phyloP scores from a whole-genome alignment of 176 grass and related monocot genomes.

The Metroxylon sagu region DNA sequence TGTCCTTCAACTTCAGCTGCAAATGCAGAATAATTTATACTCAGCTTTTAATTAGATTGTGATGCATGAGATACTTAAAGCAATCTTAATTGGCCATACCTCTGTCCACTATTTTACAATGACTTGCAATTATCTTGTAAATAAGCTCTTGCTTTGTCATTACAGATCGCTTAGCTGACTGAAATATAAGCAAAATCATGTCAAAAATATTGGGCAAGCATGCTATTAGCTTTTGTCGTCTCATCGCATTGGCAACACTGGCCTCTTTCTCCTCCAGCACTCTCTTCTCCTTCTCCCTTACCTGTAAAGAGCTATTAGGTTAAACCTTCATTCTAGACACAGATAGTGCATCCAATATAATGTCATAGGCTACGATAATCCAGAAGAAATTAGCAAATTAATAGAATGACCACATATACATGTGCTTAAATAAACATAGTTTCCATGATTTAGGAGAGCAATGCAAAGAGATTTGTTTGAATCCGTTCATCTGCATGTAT shows the following conservation, averaged over 20 bases:
- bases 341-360: not conserved
- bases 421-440: no score
- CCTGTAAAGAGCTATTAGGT: conserved; percentile 28
- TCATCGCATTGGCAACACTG: conserved; percentile 36
- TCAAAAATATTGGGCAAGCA: conserved; percentile 57
- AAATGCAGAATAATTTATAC: not conserved
- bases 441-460: no score
- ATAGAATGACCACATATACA: no score
- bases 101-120: conserved; percentile 55
- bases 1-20: conserved; percentile 75
- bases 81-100: conserved; percentile 19
- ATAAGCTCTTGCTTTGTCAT: conserved; percentile 73
- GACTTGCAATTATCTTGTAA: conserved; percentile 57
- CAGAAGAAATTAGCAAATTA: no score
- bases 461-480: no score
- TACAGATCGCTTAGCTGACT: conserved; percentile 55
- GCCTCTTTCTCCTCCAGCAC: conserved; percentile 42
- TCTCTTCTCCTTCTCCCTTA: conserved; percentile 56
- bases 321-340: not conserved
- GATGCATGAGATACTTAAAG: no score
- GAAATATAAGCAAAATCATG: conserved; percentile 47
- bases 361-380: no score
- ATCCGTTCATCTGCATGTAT: no score
- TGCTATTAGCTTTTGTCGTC: conserved; percentile 55
- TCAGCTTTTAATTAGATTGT: no score